A percentile compares a stretch with the other conserved stretches of the same genome.
Conservation (phyloP, 2,329 filamentous ascomycete species). For the Thelonectria blattea region DNA sequence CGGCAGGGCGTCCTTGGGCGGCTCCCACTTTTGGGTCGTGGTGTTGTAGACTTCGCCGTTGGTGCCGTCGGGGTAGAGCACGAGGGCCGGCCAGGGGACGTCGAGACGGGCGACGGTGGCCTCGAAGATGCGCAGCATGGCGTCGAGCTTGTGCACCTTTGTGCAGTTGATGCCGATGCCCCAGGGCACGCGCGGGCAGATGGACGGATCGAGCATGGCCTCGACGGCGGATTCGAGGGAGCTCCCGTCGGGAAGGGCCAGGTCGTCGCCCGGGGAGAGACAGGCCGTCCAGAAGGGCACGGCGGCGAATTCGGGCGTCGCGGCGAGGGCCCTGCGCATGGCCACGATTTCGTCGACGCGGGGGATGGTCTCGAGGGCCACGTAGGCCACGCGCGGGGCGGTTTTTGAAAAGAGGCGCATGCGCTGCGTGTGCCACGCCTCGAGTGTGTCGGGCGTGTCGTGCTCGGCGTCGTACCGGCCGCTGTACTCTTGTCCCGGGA, state of each 20-base stretch:
- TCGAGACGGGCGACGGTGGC: slow-evolving; percentile 49
- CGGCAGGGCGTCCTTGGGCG: slow-evolving; percentile 38
- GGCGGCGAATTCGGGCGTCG: slow-evolving; percentile 34
- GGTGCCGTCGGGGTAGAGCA: slow-evolving; percentile 73
- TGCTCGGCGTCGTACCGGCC: slow-evolving; percentile 63
- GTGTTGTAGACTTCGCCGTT: slow-evolving; percentile 73
- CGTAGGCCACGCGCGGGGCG: slow-evolving; percentile 53
- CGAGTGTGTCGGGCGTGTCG: slow-evolving; percentile 50
- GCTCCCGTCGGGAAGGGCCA: slow-evolving; percentile 63
- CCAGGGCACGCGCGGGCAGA: slow-evolving; percentile 53
- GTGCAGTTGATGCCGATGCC: slow-evolving; percentile 74
- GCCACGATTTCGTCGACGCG: slow-evolving; percentile 66
- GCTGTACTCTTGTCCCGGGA: slow-evolving; percentile 69
- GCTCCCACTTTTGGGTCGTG: slow-evolving; percentile 64
- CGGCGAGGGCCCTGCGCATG: slow-evolving; percentile 53
- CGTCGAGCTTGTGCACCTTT: slow-evolving; percentile 66
- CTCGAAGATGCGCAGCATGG: slow-evolving; percentile 62
- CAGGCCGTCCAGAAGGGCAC: slow-evolving; percentile 66
- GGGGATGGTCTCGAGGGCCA: slow-evolving; percentile 72
- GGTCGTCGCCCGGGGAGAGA: slow-evolving; percentile 63
- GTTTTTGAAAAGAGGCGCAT: slow-evolving; percentile 55
- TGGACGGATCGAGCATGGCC: slow-evolving; percentile 45
- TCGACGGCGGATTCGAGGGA: slow-evolving; percentile 42
- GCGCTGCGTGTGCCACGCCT: slow-evolving; percentile 63
- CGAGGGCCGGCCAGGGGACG: slow-evolving; percentile 57